Conservation (phyloP, 2,329 filamentous ascomycete genomes). For the Penicillium digitatum region DNA sequence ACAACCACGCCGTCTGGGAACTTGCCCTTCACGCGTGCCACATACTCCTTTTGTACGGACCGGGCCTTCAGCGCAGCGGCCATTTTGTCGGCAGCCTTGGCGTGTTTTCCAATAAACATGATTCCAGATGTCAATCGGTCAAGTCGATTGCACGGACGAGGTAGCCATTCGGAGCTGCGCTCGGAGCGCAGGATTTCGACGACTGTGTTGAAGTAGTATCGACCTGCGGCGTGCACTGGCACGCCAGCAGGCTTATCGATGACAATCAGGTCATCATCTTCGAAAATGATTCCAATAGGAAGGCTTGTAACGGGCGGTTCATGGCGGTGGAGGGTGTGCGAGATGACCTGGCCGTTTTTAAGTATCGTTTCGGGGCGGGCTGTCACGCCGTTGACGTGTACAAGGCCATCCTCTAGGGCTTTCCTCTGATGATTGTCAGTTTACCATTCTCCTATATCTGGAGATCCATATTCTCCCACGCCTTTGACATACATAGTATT, state of each 20-base stretch:
- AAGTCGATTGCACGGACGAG: slow-evolving; percentile 81
- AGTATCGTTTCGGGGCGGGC: slow-evolving; percentile 64
- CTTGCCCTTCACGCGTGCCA: slow-evolving; percentile 82
- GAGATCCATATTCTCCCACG: slow-evolving; percentile 23
- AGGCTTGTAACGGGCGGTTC: slow-evolving; percentile 86
- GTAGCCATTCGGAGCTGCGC: slow-evolving; percentile 55
- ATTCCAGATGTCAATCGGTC: slow-evolving; percentile 92
- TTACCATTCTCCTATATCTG: neutral
- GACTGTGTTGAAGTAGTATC: slow-evolving; percentile 93
- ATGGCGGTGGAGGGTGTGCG: slow-evolving; percentile 90
- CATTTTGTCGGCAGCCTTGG: slow-evolving; percentile 72
- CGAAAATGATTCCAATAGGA: slow-evolving; percentile 77
- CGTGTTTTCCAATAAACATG: slow-evolving; percentile 94
- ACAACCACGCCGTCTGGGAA: slow-evolving; percentile 90
- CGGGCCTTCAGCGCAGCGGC: slow-evolving; percentile 71
- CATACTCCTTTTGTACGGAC: slow-evolving; percentile 90
- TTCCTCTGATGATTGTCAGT: slow-evolving; percentile 48
- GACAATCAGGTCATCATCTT: slow-evolving; percentile 89
- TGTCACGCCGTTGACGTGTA: slow-evolving; percentile 76
- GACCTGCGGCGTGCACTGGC: slow-evolving; percentile 89
- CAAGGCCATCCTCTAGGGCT: slow-evolving; percentile 74
- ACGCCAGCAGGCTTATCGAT: slow-evolving; percentile 96
- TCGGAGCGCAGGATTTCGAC: slow-evolving; percentile 89
- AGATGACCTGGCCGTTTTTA: slow-evolving; percentile 85
- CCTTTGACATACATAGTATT: slow-evolving; percentile 71